These are phyloP conservation scores for Neoboletus magnificus DNA, from an alignment of 768 basidiomycete species.

Conservation along the genomic window DNA sequence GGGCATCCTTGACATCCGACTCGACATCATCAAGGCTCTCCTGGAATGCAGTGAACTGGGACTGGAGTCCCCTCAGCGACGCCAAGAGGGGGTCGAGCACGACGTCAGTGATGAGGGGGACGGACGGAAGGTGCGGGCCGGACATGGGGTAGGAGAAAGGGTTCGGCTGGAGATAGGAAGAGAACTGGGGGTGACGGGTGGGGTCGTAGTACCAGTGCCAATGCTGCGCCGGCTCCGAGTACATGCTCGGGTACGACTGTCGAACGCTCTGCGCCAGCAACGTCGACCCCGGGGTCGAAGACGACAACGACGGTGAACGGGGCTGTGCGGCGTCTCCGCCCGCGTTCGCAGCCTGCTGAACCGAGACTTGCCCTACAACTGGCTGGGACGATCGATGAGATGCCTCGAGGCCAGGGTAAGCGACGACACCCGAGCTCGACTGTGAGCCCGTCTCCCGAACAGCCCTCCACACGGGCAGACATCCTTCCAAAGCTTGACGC, in stretches of 20 bases:
- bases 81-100: not conserved
- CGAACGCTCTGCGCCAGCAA: not conserved
- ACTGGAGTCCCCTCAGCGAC: constrained; percentile 7
- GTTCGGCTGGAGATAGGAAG: not conserved
- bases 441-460: not conserved
- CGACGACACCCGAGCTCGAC: not conserved
- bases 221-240: not conserved
- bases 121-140: not conserved
- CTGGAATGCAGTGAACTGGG: constrained; percentile 16
- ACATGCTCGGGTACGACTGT: not conserved
- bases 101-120: not conserved
- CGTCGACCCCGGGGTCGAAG: not conserved
- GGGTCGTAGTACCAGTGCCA: constrained; percentile 1
- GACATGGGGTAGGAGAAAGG: not conserved
- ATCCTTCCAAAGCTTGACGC: not conserved
- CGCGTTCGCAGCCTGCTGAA: not conserved
- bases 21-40: constrained; percentile 2
- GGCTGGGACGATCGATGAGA: not conserved
- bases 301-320: not conserved
- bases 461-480: too few species aligned
- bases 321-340: not conserved
- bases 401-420: not conserved
- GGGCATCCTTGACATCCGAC: constrained; percentile 13
- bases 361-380: not conserved
- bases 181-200: not conserved